phyloP scores from a whole-genome alignment of 139 green algal genomes.

The Tetraselmis striata region DNA sequence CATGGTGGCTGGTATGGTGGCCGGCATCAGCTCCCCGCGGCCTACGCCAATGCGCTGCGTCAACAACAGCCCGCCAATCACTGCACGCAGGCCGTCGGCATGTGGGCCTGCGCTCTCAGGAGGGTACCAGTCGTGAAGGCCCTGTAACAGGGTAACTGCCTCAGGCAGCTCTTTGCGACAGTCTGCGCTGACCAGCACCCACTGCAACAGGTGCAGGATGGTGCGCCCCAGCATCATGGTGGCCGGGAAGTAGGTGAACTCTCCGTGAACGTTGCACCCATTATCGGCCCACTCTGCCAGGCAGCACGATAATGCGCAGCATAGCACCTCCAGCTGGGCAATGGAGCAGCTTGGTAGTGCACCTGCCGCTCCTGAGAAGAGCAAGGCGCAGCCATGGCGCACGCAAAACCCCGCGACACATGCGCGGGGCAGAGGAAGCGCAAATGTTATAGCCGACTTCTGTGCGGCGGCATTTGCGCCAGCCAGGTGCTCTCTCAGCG shows the following conservation, averaged over 20 bases:
- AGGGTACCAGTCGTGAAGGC: not conserved
- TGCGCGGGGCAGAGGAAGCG: too few species aligned
- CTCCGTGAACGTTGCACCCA: not conserved
- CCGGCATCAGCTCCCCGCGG: not conserved
- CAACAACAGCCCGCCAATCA: not conserved
- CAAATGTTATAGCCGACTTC: too few species aligned
- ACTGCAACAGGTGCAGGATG: not conserved
- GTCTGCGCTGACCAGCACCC: not conserved
- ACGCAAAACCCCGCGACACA: too few species aligned
- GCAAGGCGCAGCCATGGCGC: too few species aligned
- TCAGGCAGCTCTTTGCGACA: not conserved
- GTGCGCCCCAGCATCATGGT: not conserved
- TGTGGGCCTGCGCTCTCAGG: not conserved
- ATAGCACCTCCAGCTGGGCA: not conserved
- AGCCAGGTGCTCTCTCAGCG: too few species aligned
- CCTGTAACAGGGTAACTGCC: not conserved
- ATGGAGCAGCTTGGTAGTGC: not conserved
- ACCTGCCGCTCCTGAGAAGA: too few species aligned
- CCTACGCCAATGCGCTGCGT: not conserved
- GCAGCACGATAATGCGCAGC: not conserved
- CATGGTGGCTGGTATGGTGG: not conserved
- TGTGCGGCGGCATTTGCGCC: too few species aligned
- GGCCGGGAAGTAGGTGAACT: not conserved
- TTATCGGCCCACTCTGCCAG: not conserved
- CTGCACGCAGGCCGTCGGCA: too few species aligned